Evolutionary conservation across 192 early-diverging fungal genomes (phyloP).

Genomic region (Neocallimastix lanati): DNA sequence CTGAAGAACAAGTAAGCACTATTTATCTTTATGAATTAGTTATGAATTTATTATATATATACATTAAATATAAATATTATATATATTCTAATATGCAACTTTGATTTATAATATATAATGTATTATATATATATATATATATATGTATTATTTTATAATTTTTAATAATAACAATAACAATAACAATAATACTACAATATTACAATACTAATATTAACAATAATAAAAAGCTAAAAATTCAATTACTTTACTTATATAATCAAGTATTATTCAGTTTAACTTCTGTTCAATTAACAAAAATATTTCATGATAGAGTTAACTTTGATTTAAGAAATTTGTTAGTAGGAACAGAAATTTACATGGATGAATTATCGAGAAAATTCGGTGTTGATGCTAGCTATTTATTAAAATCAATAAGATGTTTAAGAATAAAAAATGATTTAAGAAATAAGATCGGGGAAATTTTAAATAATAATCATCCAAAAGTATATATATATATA

Average conservation of each 20-base stretch:
- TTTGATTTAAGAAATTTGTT: background rate
- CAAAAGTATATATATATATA: background rate
- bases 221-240: background rate
- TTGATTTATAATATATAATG: too few relatives aligned
- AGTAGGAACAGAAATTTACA: background rate
- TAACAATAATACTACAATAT: too few relatives aligned
- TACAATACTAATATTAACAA: too few relatives aligned
- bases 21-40: too few relatives aligned
- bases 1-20: conserved; percentile 46
- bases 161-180: too few relatives aligned
- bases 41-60: too few relatives aligned
- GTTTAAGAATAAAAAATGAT: background rate
- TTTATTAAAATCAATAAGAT: background rate
- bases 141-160: too few relatives aligned
- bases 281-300: background rate
- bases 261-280: background rate
- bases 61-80: too few relatives aligned
- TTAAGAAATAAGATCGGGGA: background rate
- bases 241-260: background rate
- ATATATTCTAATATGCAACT: too few relatives aligned
- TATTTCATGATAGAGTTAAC: background rate
- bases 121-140: too few relatives aligned
- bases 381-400: background rate
- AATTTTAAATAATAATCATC: background rate
- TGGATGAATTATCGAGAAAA: background rate